A percentile compares a stretch with the other conserved stretches of the same genome.
Evolutionary conservation across 768 basidiomycete species (phyloP).

Genomic region (Kwoniella sp.): DNA sequence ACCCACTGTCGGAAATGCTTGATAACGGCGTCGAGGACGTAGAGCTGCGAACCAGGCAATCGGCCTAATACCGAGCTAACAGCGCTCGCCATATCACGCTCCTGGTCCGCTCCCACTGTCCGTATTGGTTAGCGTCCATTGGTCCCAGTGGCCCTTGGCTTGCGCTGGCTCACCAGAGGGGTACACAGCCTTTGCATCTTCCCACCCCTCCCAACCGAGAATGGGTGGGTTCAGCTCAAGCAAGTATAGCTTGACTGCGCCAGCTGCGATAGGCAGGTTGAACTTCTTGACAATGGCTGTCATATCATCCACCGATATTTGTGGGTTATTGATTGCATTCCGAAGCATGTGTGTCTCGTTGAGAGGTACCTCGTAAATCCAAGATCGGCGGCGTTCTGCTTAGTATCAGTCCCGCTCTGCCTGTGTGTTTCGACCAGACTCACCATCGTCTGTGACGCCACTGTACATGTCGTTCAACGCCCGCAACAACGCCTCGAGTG

Average conservation of each 20-base stretch:
- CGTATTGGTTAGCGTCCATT: neutral
- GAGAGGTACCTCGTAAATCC: slow-evolving; percentile 89
- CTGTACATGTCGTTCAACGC: slow-evolving; percentile 64
- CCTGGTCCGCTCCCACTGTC: slow-evolving; percentile 60
- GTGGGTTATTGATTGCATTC: slow-evolving; percentile 68
- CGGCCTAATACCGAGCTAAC: slow-evolving; percentile 62
- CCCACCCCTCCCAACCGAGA: slow-evolving; percentile 82
- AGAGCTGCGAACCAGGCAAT: slow-evolving; percentile 72
- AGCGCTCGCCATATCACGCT: slow-evolving; percentile 54
- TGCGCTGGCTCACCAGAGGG: slow-evolving; percentile 56
- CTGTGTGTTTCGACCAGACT: slow-evolving; percentile 29
- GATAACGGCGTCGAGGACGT: slow-evolving; percentile 72
- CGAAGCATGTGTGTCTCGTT: slow-evolving; percentile 77
- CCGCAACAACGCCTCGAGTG: slow-evolving; percentile 63
- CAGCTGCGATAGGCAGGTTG: slow-evolving; percentile 81
- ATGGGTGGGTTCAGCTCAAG: slow-evolving; percentile 88
- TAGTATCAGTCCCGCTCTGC: neutral
- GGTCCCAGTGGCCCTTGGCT: neutral
- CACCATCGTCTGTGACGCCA: slow-evolving; percentile 63
- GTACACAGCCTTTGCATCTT: slow-evolving; percentile 82
- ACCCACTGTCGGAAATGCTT: slow-evolving; percentile 69
- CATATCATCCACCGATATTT: slow-evolving; percentile 50
- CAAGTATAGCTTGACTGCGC: slow-evolving; percentile 78
- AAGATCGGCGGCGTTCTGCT: slow-evolving; percentile 75
- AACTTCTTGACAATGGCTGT: slow-evolving; percentile 64